Evolutionary conservation across 805 yeast species (phyloP), one percentile per base, ranked within the genome.

Genomic region (Candida caryicola): DNA sequence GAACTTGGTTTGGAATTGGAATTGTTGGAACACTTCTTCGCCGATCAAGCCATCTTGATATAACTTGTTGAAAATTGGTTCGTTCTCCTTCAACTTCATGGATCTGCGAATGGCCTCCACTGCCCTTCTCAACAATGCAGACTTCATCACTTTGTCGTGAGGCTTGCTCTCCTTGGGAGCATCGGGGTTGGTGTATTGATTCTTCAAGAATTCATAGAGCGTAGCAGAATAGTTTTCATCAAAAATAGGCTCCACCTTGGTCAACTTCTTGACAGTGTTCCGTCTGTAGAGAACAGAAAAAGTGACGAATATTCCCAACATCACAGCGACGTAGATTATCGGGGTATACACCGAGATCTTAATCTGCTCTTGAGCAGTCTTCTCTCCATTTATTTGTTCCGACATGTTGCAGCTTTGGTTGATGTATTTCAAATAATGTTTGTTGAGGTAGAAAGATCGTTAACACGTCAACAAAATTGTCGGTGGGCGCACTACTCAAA

Each of bases 31-130:
- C 25, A 86, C 69, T 37, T 85, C 95, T 53, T 93, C 98, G 23
- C 97, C 97, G 45, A 93, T 81, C 13, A 89, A 79, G 0, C 98
- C 98, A 37, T 78, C 79, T 55, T 90, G 91, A 59, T 89, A 90
- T 43, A 93, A 69, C 38, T 76, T 70, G 35, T 75, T 78, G 53
- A 88, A 76, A 40, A 73, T 78, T 4, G 82, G 81, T 59, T 85
- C 85, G 45, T 76, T 71, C 57, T 91, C 97, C 57, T 85, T 83
- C 57, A 89, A 66, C 54, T 85, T 84, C 60, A 91, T 73, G 43
- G 93, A 73, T 54, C 96, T 76, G 61, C 95, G 80, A 40, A 93
- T 71, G 8, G 89, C 85, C 64, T 91, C 98, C 6, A 90, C 84
- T n/a, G 95, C 79, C 33, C 79, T 60, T 55, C 77, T 69, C 41